These are phyloP conservation scores for Boletus albobrunnescens DNA, from an alignment of 1,284 basidiomycete species.

Conservation along the genomic window DNA sequence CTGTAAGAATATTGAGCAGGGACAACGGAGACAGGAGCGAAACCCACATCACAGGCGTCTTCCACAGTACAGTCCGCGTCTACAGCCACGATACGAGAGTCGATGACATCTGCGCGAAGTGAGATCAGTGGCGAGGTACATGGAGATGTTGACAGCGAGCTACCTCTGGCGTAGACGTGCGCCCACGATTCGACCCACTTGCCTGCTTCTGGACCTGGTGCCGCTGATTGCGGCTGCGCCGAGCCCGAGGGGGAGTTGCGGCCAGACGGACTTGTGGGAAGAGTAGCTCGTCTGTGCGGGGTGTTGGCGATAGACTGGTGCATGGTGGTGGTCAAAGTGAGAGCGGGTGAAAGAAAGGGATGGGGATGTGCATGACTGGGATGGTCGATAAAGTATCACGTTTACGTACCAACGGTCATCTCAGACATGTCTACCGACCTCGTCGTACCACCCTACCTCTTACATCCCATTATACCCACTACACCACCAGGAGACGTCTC, in stretches of 20 bases:
- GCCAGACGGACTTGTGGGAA: constrained; percentile 16
- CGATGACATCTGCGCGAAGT: constrained; percentile 54
- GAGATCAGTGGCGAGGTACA: not conserved
- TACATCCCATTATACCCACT: constrained; percentile 48
- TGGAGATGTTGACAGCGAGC: not conserved
- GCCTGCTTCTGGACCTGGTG: constrained; percentile 42
- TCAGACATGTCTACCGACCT: constrained; percentile 23
- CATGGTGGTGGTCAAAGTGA: constrained; percentile 11
- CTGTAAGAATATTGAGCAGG: constrained; percentile 35
- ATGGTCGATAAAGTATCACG: not conserved
- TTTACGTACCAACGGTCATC: constrained; percentile 18
- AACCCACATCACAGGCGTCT: constrained; percentile 70
- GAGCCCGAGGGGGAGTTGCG: constrained; percentile 19
- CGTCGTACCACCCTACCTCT: constrained; percentile 57
- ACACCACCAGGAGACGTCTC: constrained; percentile 36
- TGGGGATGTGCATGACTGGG: constrained; percentile 7
- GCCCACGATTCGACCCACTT: constrained; percentile 60
- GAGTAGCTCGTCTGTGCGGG: constrained; percentile 15
- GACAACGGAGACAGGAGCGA: not conserved
- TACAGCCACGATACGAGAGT: constrained; percentile 57
- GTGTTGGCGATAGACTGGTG: constrained; percentile 9
- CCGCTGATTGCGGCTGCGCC: constrained; percentile 10
- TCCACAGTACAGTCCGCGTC: constrained; percentile 69
- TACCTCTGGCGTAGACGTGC: constrained; percentile 52
- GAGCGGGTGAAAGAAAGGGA: not conserved